Base-by-base conservation (phyloP, 2,329 filamentous ascomycete genomes). In the Penicillium nordicum region DNA sequence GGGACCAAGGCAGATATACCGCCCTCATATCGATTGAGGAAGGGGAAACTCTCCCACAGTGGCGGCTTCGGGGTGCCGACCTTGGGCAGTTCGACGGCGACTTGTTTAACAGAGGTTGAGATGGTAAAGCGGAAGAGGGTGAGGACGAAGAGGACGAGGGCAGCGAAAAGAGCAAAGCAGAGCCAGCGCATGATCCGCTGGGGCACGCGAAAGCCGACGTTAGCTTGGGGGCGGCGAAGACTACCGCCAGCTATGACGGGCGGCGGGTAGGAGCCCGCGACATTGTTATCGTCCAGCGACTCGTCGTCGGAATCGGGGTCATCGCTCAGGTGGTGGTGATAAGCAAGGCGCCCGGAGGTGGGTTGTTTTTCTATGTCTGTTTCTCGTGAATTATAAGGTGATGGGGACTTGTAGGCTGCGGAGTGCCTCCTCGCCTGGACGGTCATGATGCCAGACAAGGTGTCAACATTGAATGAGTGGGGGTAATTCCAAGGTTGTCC, bases 11-110 rank as follows among this genome's bases (percentile, higher is more conserved):
- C 88, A 61, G 87, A 82, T 57, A 99, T 82, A 0, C 94, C 94
- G 14, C 92, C 93, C 71, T 97, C 94, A 71, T 97, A 99, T 60
- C 92, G 83, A 58, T 87, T 88, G 59, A 99, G 74, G 67, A 96
- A 95, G 0, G 86, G 85, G 70, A 96, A 97, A 10, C 82, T 84
- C 71, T 96, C 90, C 92, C 92, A 97, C n/a, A 65, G 61, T 0
- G 86, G 84, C 12, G 90, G 89, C 21, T 85, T 83, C 10, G 30
- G 44, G 0, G 83, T 74, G 0, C 84, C 80, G 12, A 81, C 81
- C 61, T 85, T 85, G 16, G 84, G 82, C 29, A 88, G 69, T 56
- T 72, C 71, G 25, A 71, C 63, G 3, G 64, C 49, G 30, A 72
- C 65, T 43, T 64, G 65, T 46, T 70, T 60, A 30, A 68, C 66